Evolutionary conservation across 2,329 filamentous ascomycete species (phyloP).

Genomic region (Nothophaeocryptopus gaeumannii): DNA sequence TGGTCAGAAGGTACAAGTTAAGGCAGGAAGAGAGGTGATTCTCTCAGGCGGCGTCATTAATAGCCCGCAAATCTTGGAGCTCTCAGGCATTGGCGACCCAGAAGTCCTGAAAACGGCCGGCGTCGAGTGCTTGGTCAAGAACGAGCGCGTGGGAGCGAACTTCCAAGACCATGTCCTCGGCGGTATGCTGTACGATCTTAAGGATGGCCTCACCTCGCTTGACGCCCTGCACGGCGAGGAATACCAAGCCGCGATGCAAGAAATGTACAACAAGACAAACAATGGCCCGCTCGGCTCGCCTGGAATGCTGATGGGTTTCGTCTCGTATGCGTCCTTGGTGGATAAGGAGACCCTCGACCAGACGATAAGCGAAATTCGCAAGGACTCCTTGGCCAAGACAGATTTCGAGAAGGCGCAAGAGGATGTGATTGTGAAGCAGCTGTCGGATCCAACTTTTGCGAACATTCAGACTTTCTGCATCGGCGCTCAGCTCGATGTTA

Average conservation of each 20-base stretch:
- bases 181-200: conserved; percentile 33
- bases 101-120: conserved; percentile 48
- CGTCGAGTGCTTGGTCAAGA: conserved; percentile 47
- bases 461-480: conserved; percentile 40
- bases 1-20: conserved; percentile 36
- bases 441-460: conserved; percentile 35
- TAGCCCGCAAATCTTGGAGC: conserved; percentile 53
- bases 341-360: conserved; percentile 29
- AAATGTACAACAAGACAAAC: conserved; percentile 34
- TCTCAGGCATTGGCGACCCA: conserved; percentile 54
- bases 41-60: conserved; percentile 51
- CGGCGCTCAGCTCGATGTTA: conserved; percentile 32
- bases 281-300: conserved; percentile 36
- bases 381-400: conserved; percentile 36
- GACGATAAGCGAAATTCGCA: conserved; percentile 32
- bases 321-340: conserved; percentile 34
- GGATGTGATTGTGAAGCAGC: conserved; percentile 34
- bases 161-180: conserved; percentile 48
- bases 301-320: conserved; percentile 38
- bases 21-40: conserved; percentile 39
- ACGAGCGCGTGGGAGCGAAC: conserved; percentile 54
- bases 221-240: conserved; percentile 37
- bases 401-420: conserved; percentile 38
- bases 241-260: conserved; percentile 34
- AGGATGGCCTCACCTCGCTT: conserved; percentile 32